A percentile compares a stretch with the other conserved stretches of the same genome.
Evolutionary conservation across 73 alveolate genomes (phyloP).

Genomic region (Paramecium primaurelia): DNA sequence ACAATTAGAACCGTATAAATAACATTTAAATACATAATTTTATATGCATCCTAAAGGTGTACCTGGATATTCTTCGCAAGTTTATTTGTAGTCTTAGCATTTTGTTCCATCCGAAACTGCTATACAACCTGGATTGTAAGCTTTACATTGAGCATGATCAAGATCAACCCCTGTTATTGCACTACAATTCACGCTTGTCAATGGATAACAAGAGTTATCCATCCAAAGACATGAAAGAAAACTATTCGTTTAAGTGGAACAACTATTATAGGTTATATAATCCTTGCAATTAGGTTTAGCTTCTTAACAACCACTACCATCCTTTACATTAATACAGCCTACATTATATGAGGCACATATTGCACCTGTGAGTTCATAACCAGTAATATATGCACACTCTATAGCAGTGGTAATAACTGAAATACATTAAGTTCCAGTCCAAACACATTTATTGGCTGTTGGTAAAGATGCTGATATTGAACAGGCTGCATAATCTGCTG

Average conservation of each 20-base stretch:
- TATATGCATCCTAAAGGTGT: not conserved
- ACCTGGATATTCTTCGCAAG: not conserved
- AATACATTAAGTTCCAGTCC: not conserved
- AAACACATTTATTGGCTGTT: not conserved
- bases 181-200: not conserved
- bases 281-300: not conserved
- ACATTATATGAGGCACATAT: not conserved
- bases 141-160: not conserved
- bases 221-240: not conserved
- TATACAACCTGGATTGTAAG: not conserved
- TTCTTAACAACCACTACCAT: not conserved
- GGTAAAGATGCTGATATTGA: not conserved
- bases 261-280: not conserved
- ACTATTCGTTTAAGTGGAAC: not conserved
- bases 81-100: not conserved
- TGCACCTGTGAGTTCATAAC: not conserved
- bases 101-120: not conserved
- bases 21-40: not conserved
- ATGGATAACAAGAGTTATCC: not conserved
- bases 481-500: not conserved
- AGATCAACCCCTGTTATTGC: not conserved
- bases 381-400: not conserved
- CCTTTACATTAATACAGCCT: not conserved
- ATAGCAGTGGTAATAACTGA: not conserved
- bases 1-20: not conserved